A percentile compares a stretch with the other conserved stretches of the same genome.
Conservation (phyloP, 345 rosid species). For the Aurinia saxatilis region DNA sequence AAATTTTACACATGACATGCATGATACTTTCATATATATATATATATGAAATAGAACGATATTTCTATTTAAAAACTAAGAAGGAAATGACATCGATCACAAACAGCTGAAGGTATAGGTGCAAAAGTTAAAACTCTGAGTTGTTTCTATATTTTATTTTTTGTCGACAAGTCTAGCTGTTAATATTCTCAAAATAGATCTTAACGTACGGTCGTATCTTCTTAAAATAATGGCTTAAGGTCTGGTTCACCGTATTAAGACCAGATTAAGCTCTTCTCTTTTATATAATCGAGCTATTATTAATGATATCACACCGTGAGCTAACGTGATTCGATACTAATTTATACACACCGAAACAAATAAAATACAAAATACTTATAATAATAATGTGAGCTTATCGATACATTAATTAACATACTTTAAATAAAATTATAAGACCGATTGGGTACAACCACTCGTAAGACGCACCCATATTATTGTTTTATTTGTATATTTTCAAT, state of each 20-base stretch:
- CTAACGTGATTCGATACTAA: slow-evolving; percentile 24
- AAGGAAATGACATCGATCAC: background rate
- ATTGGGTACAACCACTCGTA: slow-evolving; percentile 24
- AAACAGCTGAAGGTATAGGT: background rate
- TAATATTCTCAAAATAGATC: slow-evolving; percentile 20
- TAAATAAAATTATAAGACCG: background rate
- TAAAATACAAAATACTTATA: background rate
- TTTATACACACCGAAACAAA: slow-evolving; percentile 24
- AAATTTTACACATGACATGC: background rate
- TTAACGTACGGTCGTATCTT: slow-evolving; percentile 16
- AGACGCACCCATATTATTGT: background rate
- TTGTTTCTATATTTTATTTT: background rate
- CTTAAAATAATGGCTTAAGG: slow-evolving; percentile 1
- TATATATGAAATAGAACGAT: background rate
- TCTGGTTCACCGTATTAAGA: slow-evolving; percentile 27
- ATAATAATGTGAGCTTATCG: background rate
- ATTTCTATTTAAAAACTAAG: background rate
- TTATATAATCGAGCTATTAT: background rate
- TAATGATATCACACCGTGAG: slow-evolving; percentile 17
- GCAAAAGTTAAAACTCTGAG: slow-evolving; percentile 2
- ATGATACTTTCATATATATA: background rate
- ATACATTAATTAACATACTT: background rate
- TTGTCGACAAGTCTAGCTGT: slow-evolving; percentile 21
- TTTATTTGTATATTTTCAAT: background rate
- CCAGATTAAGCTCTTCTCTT: background rate